Evolutionary conservation across 768 basidiomycete genomes (phyloP).

Genomic region (Phanerochaete carnosa): DNA sequence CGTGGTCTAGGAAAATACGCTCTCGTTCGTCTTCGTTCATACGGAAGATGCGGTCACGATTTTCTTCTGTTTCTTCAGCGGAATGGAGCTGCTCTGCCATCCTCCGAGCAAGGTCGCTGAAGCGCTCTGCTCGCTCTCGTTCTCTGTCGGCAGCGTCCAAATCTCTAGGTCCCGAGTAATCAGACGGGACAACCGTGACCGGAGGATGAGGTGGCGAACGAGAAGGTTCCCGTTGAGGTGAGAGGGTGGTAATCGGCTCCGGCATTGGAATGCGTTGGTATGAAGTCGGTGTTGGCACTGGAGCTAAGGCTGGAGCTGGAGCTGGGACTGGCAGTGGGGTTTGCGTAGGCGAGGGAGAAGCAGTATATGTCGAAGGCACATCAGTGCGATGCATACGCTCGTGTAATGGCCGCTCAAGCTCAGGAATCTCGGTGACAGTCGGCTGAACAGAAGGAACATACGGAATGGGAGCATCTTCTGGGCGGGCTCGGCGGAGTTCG

Average conservation of each 20-base stretch:
- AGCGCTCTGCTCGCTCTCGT: constrained; percentile 45
- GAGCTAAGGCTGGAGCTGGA: constrained; percentile 8
- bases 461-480: background rate
- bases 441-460: constrained; percentile 5
- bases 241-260: background rate
- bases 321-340: constrained; percentile 2
- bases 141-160: constrained; percentile 42
- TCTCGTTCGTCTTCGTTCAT: constrained; percentile 64
- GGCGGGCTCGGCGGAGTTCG: background rate
- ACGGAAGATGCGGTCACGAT: constrained; percentile 62
- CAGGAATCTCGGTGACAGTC: background rate
- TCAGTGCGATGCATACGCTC: background rate
- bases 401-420: background rate
- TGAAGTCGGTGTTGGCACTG: background rate
- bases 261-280: background rate
- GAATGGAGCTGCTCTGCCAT: constrained; percentile 45
- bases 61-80: constrained; percentile 58
- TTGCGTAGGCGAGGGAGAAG: background rate
- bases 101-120: constrained; percentile 52
- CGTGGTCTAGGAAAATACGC: constrained; percentile 54
- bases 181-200: background rate
- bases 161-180: constrained; percentile 25
- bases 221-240: background rate
- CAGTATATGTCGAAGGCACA: background rate
- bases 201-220: constrained; percentile 1